phyloP scores from a whole-genome alignment of 225 moss, liverwort and hornwort species.

The Pleurozium schreberi region DNA sequence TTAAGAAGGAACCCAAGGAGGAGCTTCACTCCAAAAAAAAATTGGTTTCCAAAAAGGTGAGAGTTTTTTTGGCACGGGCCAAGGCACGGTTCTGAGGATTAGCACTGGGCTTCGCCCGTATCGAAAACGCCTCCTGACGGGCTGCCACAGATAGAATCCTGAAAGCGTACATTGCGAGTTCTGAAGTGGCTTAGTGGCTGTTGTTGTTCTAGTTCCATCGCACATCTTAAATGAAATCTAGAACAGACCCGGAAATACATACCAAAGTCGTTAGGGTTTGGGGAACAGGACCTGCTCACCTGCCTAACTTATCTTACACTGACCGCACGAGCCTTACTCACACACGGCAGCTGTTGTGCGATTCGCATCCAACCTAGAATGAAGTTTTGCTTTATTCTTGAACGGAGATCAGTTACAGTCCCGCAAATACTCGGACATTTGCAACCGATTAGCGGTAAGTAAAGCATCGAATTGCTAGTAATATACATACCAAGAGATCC shows the following conservation, averaged over 20 bases:
- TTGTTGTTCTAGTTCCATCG: background rate
- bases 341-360: background rate
- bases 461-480: constrained; percentile 1
- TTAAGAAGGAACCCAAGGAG: too few species aligned
- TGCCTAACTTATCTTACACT: background rate
- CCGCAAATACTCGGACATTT: background rate
- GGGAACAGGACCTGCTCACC: background rate
- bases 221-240: background rate
- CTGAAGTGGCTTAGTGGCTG: too few species aligned
- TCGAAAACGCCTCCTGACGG: background rate
- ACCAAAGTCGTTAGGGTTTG: background rate
- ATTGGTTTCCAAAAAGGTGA: background rate
- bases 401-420: background rate
- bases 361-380: background rate
- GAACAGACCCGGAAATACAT: background rate
- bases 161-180: background rate
- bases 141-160: background rate
- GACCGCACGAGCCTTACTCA: background rate
- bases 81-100: background rate
- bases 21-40: background rate
- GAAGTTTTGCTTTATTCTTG: constrained; percentile 14
- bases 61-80: background rate
- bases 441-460: background rate
- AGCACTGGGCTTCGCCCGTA: background rate
- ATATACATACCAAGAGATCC: constrained; percentile 11